Evolutionary conservation across 345 rosid genomes (phyloP).

Genomic region (Aurinia saxatilis): DNA sequence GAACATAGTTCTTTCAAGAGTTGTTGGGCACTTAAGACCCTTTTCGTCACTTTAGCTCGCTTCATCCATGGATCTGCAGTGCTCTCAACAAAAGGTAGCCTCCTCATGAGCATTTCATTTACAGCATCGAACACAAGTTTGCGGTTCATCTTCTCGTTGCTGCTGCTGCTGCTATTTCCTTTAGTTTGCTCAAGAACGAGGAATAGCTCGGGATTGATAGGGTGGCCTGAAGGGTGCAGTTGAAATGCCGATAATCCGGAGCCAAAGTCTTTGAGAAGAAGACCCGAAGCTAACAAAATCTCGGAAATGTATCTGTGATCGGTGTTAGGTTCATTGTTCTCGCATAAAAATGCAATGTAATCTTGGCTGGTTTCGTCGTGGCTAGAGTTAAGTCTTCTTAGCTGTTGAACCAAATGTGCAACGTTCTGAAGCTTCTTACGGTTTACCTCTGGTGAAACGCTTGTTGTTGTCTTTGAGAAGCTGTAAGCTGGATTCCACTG

Average conservation of each 20-base stretch:
- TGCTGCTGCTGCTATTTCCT: conserved; percentile 37
- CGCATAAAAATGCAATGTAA: conserved; percentile 89
- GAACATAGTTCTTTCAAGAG: conserved; percentile 69
- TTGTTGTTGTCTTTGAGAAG: conserved; percentile 27
- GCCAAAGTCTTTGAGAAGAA: conserved; percentile 69
- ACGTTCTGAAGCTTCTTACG: conserved; percentile 76
- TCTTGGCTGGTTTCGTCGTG: conserved; percentile 86
- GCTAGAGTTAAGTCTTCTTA: conserved; percentile 66
- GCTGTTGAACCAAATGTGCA: conserved; percentile 79
- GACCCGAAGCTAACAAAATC: conserved; percentile 90
- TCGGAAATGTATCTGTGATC: conserved; percentile 92
- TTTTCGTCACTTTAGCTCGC: conserved; percentile 35
- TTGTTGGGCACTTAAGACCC: conserved; percentile 59
- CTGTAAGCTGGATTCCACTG: conserved; percentile 42
- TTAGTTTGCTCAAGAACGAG: conserved; percentile 87
- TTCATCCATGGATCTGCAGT: conserved; percentile 44
- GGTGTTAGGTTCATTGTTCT: conserved; percentile 51
- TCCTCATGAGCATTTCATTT: conserved; percentile 61
- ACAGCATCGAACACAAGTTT: conserved; percentile 77
- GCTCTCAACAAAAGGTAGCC: conserved; percentile 37
- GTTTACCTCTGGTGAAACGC: conserved; percentile 51
- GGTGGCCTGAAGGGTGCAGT: conserved; percentile 78
- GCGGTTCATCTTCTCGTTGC: conserved; percentile 53
- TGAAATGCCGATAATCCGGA: conserved; percentile 54
- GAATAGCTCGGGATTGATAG: conserved; percentile 87